These are phyloP conservation scores for Aspergillus pseudoviridinutans DNA, from an alignment of 2,329 filamentous ascomycete genomes.

Conservation along the genomic window DNA sequence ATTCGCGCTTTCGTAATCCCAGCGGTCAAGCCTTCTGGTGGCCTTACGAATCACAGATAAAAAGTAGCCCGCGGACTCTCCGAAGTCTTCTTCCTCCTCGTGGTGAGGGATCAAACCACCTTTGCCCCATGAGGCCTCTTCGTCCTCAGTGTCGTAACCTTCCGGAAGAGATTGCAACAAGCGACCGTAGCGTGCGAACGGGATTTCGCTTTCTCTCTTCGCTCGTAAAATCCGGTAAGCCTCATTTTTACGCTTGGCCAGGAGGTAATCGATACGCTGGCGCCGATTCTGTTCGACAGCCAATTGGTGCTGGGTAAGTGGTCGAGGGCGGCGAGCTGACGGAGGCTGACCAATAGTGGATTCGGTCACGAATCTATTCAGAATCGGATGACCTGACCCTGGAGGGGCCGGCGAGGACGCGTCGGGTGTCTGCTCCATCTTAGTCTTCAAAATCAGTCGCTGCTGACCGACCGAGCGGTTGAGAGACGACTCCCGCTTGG, in stretches of 20 bases:
- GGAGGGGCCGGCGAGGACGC: conserved; percentile 42
- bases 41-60: conserved; percentile 42
- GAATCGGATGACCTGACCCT: conserved; percentile 38
- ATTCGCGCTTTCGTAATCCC: conserved; percentile 43
- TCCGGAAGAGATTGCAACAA: conserved; percentile 41
- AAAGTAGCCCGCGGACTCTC: conserved; percentile 45
- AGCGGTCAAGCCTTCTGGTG: conserved; percentile 41
- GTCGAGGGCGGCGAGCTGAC: conserved; percentile 41
- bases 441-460: conserved; percentile 43
- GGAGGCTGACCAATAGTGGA: conserved; percentile 25
- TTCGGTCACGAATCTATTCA: conserved; percentile 39
- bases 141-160: conserved; percentile 46
- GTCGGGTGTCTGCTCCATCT: conserved; percentile 41
- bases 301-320: conserved; percentile 48
- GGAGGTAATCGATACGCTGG: conserved; percentile 46
- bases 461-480: conserved; percentile 35
- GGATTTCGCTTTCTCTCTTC: conserved; percentile 37
- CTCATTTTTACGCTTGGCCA: conserved; percentile 40
- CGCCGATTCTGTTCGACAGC: conserved; percentile 48
- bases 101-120: conserved; percentile 41
- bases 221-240: conserved; percentile 35
- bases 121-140: conserved; percentile 40
- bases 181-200: conserved; percentile 39
- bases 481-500: conserved; percentile 35
- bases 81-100: conserved; percentile 44